phyloP scores from a whole-genome alignment of 257 asterid genomes.

The Gentiana macrophylla region DNA sequence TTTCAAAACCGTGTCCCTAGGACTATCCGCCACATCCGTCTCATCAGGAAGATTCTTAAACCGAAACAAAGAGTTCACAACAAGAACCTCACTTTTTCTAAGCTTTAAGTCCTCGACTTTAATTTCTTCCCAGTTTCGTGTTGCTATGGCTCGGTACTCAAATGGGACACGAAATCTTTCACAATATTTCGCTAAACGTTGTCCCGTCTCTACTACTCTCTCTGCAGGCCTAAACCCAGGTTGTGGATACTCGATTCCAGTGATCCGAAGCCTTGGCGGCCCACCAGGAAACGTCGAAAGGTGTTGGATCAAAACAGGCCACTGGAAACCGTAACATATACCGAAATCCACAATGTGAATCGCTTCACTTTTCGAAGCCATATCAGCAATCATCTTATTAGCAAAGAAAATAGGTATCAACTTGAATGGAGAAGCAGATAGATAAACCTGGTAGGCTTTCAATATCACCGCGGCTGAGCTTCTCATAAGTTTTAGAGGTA shows the following conservation, averaged over 20 bases:
- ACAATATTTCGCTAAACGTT: slow-evolving; percentile 13
- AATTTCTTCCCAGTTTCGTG: slow-evolving; percentile 63
- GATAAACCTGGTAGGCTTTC: slow-evolving; percentile 15
- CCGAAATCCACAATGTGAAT: slow-evolving; percentile 17
- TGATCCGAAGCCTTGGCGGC: slow-evolving; percentile 15
- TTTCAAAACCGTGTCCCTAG: slow-evolving; percentile 59
- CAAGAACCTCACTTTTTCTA: slow-evolving; percentile 51
- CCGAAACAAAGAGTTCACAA: slow-evolving; percentile 65
- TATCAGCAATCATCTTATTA: slow-evolving; percentile 4
- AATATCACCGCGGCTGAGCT: slow-evolving; percentile 12
- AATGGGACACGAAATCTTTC: slow-evolving; percentile 14
- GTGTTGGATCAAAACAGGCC: slow-evolving; percentile 13
- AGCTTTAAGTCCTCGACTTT: slow-evolving; percentile 61
- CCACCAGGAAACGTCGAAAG: slow-evolving; percentile 12
- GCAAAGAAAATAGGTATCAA: slow-evolving; percentile 10
- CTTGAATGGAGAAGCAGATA: slow-evolving; percentile 15
- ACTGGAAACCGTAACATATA: slow-evolving; percentile 18
- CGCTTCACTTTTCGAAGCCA: slow-evolving; percentile 1
- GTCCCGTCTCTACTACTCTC: slow-evolving; percentile 15
- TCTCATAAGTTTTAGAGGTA: slow-evolving; percentile 8
- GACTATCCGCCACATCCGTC: slow-evolving; percentile 50
- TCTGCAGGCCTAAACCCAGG: slow-evolving; percentile 20
- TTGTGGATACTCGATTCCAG: slow-evolving; percentile 17
- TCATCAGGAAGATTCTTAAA: slow-evolving; percentile 58
- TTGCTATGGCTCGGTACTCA: slow-evolving; percentile 14